Evolutionary conservation across 1,284 basidiomycete genomes (phyloP), one percentile per base, ranked within the genome.

Genomic region (Rhodotorula sp.): DNA sequence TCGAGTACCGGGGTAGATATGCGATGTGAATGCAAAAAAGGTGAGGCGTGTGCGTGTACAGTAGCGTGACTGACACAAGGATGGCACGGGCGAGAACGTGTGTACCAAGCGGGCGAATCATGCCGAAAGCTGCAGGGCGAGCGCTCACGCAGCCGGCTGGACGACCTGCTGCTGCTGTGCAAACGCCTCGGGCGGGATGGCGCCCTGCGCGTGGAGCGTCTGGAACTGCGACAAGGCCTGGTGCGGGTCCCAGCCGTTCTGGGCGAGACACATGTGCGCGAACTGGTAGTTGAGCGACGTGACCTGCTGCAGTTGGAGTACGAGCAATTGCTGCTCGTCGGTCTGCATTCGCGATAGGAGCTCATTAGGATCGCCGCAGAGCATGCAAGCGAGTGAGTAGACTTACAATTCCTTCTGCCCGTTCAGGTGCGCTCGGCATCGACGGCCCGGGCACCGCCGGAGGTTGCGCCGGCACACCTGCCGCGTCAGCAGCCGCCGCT

Each of bases 221-320:
- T 80, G 76, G 74, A 82, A 82, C 69, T 79, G 79, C 55, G 75
- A 67, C 55, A 80, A 62, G 2, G 81, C 81, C 28, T 75, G 66
- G 45, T 74, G 69, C 47, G 78, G 77, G 60, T 81, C 78, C 81
- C 81, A 82, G 2, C 67, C 75, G 68, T 81, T 82, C 67, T 81
- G 79, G n/a, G 73, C 71, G 23, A 82, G 73, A 62, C 81, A 82
- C 70, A 81, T 75, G 60, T 81, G 78, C 28, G 81, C 79, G 50
- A 80, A 81, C 6, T 77, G 75, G 60, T 81, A 81, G 47, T 75
- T 80, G 21, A 82, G 77, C 23, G 77, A 77, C 18, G 81, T 81
- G 63, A 80, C 72, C 5, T 76, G 63, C 28, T 79, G 78, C 16
- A 82, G 75, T 66, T 81, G 78, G 28, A 81, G 70, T 16, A 81